Evolutionary conservation across 306 rosid genomes (phyloP).

Genomic region (Rosa rugosa): DNA sequence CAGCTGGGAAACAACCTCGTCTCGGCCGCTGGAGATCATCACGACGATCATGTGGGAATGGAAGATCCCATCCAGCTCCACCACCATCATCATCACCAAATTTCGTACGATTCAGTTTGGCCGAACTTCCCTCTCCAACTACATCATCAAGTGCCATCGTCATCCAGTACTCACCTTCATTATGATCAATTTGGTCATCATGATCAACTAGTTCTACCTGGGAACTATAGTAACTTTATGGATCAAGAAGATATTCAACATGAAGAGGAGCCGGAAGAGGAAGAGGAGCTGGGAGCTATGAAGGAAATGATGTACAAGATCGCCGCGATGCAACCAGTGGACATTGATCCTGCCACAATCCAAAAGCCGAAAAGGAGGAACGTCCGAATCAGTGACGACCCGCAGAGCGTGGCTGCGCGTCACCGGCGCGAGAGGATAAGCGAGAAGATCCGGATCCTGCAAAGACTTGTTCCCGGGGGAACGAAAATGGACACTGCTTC

Average conservation of each 20-base stretch:
- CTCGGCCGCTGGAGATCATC: slow-evolving; percentile 20
- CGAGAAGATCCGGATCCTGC: slow-evolving; percentile 82
- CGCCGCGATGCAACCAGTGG: slow-evolving; percentile 94
- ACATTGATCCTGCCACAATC: slow-evolving; percentile 78
- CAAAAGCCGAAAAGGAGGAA: slow-evolving; percentile 73
- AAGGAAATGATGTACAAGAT: slow-evolving; percentile 99
- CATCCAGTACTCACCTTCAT: neutral
- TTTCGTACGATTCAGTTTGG: neutral
- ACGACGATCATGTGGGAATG: slow-evolving; percentile 35
- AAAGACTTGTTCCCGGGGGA: slow-evolving; percentile 92
- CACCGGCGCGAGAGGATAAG: slow-evolving; percentile 89
- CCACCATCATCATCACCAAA: slow-evolving; percentile 22
- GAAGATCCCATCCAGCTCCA: slow-evolving; percentile 34
- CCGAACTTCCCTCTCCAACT: slow-evolving; percentile 8
- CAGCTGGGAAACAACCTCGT: slow-evolving; percentile 34
- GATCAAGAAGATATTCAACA: slow-evolving; percentile 30
- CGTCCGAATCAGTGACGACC: slow-evolving; percentile 92
- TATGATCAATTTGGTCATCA: slow-evolving; percentile 32
- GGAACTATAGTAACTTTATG: neutral
- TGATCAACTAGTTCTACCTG: neutral
- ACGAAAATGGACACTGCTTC: slow-evolving; percentile 96
- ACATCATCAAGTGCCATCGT: slow-evolving; percentile 32
- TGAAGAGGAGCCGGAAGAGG: slow-evolving; percentile 6
- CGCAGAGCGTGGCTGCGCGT: slow-evolving; percentile 91
- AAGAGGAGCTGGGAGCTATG: slow-evolving; percentile 79